Conservation (phyloP, 495 filamentous ascomycete genomes). For the Neurospora sp. region DNA sequence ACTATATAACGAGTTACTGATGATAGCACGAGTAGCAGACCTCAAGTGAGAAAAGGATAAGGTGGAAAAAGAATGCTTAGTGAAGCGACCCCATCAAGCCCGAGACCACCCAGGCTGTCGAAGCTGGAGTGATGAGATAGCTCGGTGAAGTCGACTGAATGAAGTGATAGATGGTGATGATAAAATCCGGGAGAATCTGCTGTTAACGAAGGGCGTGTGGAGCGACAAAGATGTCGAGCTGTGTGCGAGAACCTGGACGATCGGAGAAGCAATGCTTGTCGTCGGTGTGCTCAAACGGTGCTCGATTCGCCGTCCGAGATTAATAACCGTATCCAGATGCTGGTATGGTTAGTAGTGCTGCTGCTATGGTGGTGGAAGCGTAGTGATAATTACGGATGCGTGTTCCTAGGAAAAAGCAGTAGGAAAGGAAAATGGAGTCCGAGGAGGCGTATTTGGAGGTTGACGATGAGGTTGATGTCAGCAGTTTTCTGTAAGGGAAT, state of each 20-base stretch:
- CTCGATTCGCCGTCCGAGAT: neutral
- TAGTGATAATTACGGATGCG: slow-evolving; percentile 2
- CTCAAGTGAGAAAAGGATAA: neutral
- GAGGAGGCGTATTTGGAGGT: neutral
- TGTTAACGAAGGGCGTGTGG: neutral
- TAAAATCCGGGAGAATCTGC: neutral
- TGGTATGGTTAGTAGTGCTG: slow-evolving; percentile 4
- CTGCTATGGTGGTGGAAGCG: slow-evolving; percentile 1
- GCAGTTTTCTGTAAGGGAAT: neutral
- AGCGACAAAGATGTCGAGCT: neutral
- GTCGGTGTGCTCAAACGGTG: neutral
- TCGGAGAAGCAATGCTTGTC: neutral
- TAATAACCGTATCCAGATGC: slow-evolving; percentile 6
- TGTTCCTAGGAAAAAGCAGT: neutral
- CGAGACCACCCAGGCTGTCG: neutral
- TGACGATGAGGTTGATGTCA: neutral
- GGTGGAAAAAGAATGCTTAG: neutral
- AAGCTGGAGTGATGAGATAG: neutral
- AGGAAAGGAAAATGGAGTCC: neutral
- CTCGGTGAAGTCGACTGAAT: neutral
- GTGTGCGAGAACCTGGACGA: neutral
- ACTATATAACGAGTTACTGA: neutral
- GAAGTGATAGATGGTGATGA: neutral
- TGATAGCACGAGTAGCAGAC: neutral
- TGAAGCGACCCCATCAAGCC: neutral